These are phyloP conservation scores for Tremellales sp. DNA, from an alignment of 1,284 basidiomycete species.

Conservation along the genomic window DNA sequence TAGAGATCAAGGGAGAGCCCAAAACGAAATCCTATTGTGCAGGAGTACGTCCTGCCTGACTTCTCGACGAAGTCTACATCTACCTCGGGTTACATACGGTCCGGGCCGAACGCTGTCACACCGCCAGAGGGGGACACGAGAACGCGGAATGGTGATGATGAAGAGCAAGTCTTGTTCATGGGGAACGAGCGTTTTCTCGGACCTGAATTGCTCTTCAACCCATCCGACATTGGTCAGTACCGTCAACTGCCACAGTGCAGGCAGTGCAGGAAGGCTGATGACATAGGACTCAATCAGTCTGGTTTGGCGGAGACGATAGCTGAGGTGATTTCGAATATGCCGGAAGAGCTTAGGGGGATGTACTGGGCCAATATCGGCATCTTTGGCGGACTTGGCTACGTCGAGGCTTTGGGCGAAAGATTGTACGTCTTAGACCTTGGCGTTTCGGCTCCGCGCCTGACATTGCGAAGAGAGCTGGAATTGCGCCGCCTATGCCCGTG, in stretches of 20 bases:
- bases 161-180: constrained; percentile 79
- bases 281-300: constrained; percentile 73
- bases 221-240: constrained; percentile 74
- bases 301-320: constrained; percentile 74
- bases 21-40: constrained; percentile 62
- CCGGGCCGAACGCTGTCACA: constrained; percentile 35
- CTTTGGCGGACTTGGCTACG: constrained; percentile 74
- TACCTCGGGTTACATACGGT: constrained; percentile 60
- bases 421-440: constrained; percentile 52
- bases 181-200: constrained; percentile 84
- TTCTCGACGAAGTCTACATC: constrained; percentile 60
- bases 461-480: constrained; percentile 54
- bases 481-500: constrained; percentile 71
- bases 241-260: background rate
- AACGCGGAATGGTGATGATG: constrained; percentile 35
- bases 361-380: constrained; percentile 91
- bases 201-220: constrained; percentile 82
- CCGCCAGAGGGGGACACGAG: constrained; percentile 5
- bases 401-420: constrained; percentile 68
- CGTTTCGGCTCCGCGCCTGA: background rate
- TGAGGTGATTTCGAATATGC: constrained; percentile 66
- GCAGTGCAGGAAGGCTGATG: background rate
- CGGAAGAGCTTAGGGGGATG: constrained; percentile 75
- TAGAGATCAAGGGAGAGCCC: constrained; percentile 29
- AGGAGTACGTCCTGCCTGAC: constrained; percentile 87